phyloP scores from a whole-genome alignment of 345 rosid species.

The Noccaea caerulescens region DNA sequence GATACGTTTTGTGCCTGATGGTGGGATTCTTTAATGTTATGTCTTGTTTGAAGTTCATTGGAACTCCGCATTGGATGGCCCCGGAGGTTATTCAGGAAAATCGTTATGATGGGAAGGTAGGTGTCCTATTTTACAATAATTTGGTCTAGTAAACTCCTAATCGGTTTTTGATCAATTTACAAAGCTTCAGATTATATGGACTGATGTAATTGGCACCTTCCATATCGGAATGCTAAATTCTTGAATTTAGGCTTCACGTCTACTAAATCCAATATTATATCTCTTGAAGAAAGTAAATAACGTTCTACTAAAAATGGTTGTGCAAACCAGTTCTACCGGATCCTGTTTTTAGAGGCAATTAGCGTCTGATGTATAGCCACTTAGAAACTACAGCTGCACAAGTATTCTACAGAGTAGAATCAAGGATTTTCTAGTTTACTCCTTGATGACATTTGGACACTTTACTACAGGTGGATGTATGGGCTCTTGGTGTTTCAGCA shows the following conservation, averaged over 20 bases:
- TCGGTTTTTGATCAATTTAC: conserved; percentile 3
- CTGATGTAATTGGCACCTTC: conserved; percentile 5
- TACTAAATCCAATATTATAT: conserved; percentile 8
- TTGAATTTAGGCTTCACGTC: neutral
- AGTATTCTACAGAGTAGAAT: conserved; percentile 14
- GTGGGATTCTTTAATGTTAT: conserved; percentile 22
- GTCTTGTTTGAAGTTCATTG: conserved; percentile 73
- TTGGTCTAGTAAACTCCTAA: conserved; percentile 18
- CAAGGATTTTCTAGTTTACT: neutral
- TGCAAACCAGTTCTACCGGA: conserved; percentile 19
- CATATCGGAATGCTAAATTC: conserved; percentile 3
- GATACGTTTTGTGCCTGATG: conserved; percentile 24
- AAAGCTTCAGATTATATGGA: conserved; percentile 9
- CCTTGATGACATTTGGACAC: conserved; percentile 22
- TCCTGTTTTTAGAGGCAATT: neutral
- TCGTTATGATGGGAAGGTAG: conserved; percentile 98
- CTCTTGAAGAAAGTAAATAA: conserved; percentile 20
- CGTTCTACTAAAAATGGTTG: conserved; percentile 3
- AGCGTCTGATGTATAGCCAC: conserved; percentile 16
- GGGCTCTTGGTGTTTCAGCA: conserved; percentile 99
- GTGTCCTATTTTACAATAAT: conserved; percentile 21
- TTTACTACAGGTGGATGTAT: conserved; percentile 84
- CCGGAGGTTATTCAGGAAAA: conserved; percentile 99
- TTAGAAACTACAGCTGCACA: conserved; percentile 26
- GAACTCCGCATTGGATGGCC: conserved; percentile 99